These are phyloP conservation scores for Starmera dryadoides DNA, from an alignment of 805 yeast species.

Conservation along the genomic window DNA sequence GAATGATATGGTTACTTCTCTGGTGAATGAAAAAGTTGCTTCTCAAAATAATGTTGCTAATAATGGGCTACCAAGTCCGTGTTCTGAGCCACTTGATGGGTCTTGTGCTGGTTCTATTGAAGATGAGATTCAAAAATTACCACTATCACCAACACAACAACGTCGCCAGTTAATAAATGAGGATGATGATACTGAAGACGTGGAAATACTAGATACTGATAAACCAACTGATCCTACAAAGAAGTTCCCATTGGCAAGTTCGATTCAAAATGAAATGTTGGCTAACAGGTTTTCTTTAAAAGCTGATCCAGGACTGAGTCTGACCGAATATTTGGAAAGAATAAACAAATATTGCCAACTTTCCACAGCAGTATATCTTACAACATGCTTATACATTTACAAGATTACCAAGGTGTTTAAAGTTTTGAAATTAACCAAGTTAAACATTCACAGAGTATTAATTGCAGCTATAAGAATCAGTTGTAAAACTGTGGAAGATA, in stretches of 20 bases:
- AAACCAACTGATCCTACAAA: not conserved
- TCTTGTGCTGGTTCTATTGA: not conserved
- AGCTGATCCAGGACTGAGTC: constrained; percentile 14
- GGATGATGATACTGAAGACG: not conserved
- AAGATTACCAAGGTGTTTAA: constrained; percentile 10
- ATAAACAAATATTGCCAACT: constrained; percentile 20
- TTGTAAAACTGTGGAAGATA: constrained; percentile 39
- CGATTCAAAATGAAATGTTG: constrained; percentile 12
- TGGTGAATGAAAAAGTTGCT: not conserved
- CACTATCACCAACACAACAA: not conserved
- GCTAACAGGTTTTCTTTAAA: constrained; percentile 17
- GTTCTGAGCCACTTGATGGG: not conserved
- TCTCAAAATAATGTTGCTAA: not conserved
- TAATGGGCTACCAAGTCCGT: not conserved
- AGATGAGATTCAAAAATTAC: not conserved
- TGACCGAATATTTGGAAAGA: constrained; percentile 20
- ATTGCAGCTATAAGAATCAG: constrained; percentile 40
- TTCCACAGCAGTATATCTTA: constrained; percentile 22
- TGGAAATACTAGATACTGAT: not conserved
- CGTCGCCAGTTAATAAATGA: not conserved
- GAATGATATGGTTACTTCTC: not conserved
- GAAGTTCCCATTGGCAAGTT: not conserved
- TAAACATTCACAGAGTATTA: constrained; percentile 36
- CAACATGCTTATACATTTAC: constrained; percentile 19
- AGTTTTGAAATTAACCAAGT: constrained; percentile 23